phyloP scores from a whole-genome alignment of 306 rosid species.

The Castanea crenata region DNA sequence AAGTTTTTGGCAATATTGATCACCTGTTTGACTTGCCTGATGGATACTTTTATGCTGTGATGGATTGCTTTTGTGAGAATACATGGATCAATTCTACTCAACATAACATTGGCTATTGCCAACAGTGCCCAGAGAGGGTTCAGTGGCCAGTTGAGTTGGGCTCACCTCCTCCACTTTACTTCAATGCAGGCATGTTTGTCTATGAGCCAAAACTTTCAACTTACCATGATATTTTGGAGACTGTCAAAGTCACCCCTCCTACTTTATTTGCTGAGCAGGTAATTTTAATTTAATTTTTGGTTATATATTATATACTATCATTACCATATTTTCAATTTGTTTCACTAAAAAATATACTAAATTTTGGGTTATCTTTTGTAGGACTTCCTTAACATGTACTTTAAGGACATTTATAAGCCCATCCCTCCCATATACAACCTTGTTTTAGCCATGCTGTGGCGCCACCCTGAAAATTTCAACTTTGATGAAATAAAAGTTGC shows the following conservation, averaged over 20 bases:
- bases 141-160: slow-evolving; percentile 52
- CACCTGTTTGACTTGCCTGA: slow-evolving; percentile 43
- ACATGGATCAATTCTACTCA: slow-evolving; percentile 57
- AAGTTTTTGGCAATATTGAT: slow-evolving; percentile 61
- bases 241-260: slow-evolving; percentile 42
- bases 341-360: not conserved
- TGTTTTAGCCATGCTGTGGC: slow-evolving; percentile 62
- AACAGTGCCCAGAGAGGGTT: slow-evolving; percentile 57
- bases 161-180: slow-evolving; percentile 49
- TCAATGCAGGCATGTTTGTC: slow-evolving; percentile 74
- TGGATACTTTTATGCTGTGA: slow-evolving; percentile 58
- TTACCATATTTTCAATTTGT: not conserved
- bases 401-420: slow-evolving; percentile 48
- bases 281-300: not conserved
- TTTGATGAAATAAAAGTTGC: slow-evolving; percentile 49
- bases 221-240: slow-evolving; percentile 41
- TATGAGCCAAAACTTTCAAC: slow-evolving; percentile 45
- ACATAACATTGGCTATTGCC: slow-evolving; percentile 56
- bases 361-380: not conserved
- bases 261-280: slow-evolving; percentile 66
- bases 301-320: not conserved
- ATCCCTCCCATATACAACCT: slow-evolving; percentile 54
- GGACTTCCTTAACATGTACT: slow-evolving; percentile 75
- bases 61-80: slow-evolving; percentile 68
- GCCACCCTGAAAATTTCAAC: slow-evolving; percentile 62